Conservation (phyloP, 768 basidiomycete species). For the Psilocybe azurescens region DNA sequence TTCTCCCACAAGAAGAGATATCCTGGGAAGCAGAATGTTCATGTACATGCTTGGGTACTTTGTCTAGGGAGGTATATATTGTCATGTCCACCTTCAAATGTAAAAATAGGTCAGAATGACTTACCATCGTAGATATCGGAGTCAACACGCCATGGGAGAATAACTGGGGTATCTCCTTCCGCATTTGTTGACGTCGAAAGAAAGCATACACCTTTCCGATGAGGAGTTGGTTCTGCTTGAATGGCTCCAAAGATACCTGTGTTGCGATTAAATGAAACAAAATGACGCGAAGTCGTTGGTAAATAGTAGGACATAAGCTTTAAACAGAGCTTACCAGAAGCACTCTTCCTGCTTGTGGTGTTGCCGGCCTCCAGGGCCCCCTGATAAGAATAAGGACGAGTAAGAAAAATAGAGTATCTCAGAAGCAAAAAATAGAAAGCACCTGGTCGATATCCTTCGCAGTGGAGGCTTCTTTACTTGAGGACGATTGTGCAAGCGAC, state of each 20-base stretch:
- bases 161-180: slow-evolving; percentile 1
- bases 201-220: neutral
- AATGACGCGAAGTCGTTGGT: neutral
- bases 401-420: neutral
- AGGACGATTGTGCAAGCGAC: neutral
- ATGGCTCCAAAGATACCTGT: too few relatives aligned
- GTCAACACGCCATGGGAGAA: neutral
- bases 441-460: neutral
- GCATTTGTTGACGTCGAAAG: neutral
- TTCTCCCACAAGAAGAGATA: neutral
- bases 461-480: neutral
- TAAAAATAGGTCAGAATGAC: neutral
- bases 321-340: too few relatives aligned
- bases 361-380: neutral
- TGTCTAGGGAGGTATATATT: too few relatives aligned
- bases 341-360: too few relatives aligned
- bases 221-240: neutral
- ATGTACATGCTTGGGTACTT: too few relatives aligned
- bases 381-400: neutral
- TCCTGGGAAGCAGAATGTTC: neutral
- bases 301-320: neutral
- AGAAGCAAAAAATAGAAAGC: neutral
- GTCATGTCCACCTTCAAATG: too few relatives aligned
- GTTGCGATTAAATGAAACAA: too few relatives aligned
- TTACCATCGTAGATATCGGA: neutral